phyloP scores from a whole-genome alignment of 164 flowering plant species.

The Vitis amurensis region DNA sequence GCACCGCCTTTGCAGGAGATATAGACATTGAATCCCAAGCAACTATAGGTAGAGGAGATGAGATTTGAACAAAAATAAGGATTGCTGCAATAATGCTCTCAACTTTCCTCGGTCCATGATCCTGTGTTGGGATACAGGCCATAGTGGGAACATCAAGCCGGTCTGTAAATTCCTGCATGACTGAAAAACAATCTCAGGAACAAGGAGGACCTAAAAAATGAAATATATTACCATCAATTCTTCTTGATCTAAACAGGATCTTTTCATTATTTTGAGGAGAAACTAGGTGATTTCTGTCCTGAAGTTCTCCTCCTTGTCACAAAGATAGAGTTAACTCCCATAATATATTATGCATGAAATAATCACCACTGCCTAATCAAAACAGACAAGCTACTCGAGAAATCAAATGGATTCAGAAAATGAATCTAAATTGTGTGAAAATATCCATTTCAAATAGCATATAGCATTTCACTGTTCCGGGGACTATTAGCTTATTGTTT shows the following conservation, averaged over 20 bases:
- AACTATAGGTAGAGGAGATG: constrained; percentile 50
- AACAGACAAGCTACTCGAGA: background rate
- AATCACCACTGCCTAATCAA: background rate
- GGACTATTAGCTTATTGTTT: background rate
- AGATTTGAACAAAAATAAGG: constrained; percentile 53
- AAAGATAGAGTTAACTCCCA: background rate
- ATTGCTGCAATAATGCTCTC: constrained; percentile 42
- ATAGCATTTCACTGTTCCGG: background rate
- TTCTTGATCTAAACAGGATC: background rate
- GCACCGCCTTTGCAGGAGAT: constrained; percentile 74
- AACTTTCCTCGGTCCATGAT: constrained; percentile 31
- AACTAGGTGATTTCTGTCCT: background rate
- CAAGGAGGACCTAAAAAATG: background rate
- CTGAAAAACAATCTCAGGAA: constrained; percentile 23
- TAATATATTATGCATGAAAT: background rate
- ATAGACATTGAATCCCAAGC: constrained; percentile 36
- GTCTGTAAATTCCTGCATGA: constrained; percentile 45
- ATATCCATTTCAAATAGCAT: background rate
- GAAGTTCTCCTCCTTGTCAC: background rate
- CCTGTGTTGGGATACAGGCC: constrained; percentile 17
- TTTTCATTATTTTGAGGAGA: background rate
- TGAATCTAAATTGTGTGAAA: background rate
- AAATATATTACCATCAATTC: background rate
- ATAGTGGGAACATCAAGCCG: constrained; percentile 11
- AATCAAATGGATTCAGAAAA: background rate